phyloP scores from a whole-genome alignment of 1,284 basidiomycete genomes.

The Ustilago trichophora region DNA sequence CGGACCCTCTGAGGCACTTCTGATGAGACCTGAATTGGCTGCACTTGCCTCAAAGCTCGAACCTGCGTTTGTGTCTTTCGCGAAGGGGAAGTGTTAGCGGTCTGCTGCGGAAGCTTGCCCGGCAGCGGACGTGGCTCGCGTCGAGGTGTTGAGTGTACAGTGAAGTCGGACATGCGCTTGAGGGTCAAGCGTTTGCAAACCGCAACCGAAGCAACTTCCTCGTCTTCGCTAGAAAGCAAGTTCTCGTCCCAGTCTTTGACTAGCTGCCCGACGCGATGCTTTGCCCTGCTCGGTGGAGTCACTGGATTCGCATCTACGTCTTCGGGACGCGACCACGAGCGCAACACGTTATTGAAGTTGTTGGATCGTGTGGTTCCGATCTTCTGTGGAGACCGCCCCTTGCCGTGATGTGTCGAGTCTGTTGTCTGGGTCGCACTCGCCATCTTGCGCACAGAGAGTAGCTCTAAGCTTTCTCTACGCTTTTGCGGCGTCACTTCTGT shows the following conservation, averaged over 20 bases:
- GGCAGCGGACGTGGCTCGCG: background rate
- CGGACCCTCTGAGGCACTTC: too few species aligned
- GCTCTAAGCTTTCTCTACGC: conserved; percentile 5
- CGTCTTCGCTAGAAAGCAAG: conserved; percentile 9
- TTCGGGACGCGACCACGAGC: background rate
- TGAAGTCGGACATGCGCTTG: conserved; percentile 16
- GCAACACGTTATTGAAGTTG: background rate
- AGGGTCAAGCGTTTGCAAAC: conserved; percentile 16
- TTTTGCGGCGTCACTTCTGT: background rate
- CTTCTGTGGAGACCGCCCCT: background rate
- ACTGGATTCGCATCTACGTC: background rate
- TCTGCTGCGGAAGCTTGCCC: background rate
- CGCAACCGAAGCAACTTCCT: conserved; percentile 21
- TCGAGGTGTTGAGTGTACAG: conserved; percentile 4
- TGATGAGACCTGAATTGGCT: too few species aligned
- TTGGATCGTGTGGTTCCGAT: background rate
- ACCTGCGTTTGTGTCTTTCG: background rate
- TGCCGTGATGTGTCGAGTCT: background rate
- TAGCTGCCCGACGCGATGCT: background rate
- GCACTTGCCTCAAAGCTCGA: background rate
- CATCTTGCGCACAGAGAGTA: background rate
- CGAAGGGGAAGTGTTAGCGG: background rate
- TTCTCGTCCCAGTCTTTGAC: conserved; percentile 11
- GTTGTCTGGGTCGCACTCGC: background rate
- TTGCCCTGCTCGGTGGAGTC: background rate